These are phyloP conservation scores for Cystobasidium ongulense DNA, from an alignment of 768 basidiomycete genomes.

Conservation along the genomic window DNA sequence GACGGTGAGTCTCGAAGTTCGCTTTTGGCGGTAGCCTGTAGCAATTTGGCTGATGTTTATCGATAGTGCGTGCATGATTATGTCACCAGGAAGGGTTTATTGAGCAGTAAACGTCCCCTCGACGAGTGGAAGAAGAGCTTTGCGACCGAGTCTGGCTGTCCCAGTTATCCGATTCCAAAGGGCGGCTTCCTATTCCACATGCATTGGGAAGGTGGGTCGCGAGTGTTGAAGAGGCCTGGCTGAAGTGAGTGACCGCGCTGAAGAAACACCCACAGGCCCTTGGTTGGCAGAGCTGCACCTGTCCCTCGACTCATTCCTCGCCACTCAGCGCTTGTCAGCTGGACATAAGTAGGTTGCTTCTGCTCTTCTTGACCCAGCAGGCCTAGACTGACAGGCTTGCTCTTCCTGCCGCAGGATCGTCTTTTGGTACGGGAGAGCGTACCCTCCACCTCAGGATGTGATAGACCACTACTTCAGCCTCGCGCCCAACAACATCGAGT, in stretches of 20 bases:
- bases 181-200: slow-evolving; percentile 12
- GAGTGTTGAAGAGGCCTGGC: not conserved
- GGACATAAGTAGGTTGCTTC: slow-evolving; percentile 25
- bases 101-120: not conserved
- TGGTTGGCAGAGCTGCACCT: not conserved
- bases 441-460: not conserved
- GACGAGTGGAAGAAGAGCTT: not conserved
- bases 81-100: not conserved
- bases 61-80: not conserved
- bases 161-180: not conserved
- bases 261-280: not conserved
- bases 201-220: slow-evolving; percentile 18
- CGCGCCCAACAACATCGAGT: not conserved
- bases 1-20: no score
- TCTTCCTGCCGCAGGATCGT: no score
- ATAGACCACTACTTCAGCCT: not conserved
- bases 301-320: slow-evolving; percentile 7
- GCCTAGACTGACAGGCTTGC: no score
- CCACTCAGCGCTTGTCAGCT: not conserved
- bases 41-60: no score
- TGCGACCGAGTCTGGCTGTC: not conserved
- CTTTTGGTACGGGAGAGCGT: not conserved
- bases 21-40: no score
- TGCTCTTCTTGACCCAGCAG: no score
- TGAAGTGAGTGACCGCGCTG: not conserved